Percentiles rank a stretch among this genome's conserved stretches.
These are phyloP conservation scores for Trichoderma endophyticum DNA, from an alignment of 2,329 filamentous ascomycete species.

Conservation along the genomic window DNA sequence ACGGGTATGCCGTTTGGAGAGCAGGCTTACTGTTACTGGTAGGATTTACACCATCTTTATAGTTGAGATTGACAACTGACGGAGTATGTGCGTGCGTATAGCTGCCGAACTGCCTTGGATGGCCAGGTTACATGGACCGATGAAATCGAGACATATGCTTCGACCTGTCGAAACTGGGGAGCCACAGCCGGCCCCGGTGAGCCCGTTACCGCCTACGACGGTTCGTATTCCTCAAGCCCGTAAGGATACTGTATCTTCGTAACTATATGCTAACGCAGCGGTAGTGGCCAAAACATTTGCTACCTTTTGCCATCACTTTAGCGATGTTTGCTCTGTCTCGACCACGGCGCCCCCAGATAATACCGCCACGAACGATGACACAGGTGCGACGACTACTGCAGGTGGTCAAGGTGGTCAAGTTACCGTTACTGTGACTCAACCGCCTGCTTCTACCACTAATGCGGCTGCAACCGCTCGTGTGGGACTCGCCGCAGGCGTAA, in stretches of 20 bases:
- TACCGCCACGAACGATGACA: not conserved
- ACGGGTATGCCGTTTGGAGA: conserved; percentile 25
- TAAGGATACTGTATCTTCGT: not conserved
- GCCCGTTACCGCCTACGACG: conserved; percentile 24
- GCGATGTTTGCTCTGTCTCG: conserved; percentile 27
- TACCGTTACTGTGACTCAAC: not conserved
- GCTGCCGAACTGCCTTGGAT: conserved; percentile 18
- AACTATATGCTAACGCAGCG: not conserved
- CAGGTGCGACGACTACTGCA: not conserved
- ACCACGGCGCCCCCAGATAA: conserved; percentile 11
- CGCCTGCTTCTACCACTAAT: not conserved
- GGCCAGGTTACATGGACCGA: conserved; percentile 30
- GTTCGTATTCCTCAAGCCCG: conserved; percentile 21
- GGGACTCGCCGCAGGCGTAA: not conserved
- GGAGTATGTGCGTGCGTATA: conserved; percentile 26
- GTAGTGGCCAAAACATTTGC: conserved; percentile 31
- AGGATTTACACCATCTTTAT: not conserved
- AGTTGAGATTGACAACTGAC: conserved; percentile 19
- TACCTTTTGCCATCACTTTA: conserved; percentile 31
- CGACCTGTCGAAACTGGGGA: conserved; percentile 32
- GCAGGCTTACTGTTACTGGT: conserved; percentile 36
- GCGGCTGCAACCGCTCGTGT: not conserved
- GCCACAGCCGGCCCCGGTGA: conserved; percentile 23
- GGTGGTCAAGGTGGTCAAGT: not conserved
- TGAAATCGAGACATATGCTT: conserved; percentile 30